Conservation (phyloP, 148 eudicot genomes). For the Oxyria digyna region DNA sequence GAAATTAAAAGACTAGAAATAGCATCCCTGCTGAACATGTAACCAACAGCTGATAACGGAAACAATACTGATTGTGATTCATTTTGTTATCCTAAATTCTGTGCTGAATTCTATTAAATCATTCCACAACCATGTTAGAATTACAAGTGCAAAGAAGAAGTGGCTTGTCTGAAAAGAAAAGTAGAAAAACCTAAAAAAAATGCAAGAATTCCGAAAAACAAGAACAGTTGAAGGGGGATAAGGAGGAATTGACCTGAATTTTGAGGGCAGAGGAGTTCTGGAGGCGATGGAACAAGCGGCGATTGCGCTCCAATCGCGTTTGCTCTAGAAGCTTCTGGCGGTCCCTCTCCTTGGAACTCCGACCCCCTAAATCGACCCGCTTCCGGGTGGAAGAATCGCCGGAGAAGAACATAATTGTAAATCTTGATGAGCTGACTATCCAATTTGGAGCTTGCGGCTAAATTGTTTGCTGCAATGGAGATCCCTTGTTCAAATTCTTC, state of each 20-base stretch:
- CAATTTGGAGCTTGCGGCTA: not conserved
- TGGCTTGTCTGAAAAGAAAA: no score
- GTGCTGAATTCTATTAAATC: not conserved
- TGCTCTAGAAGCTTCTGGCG: conserved; percentile 87
- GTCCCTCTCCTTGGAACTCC: conserved; percentile 89
- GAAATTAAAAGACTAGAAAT: not conserved
- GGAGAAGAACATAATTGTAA: conserved; percentile 51
- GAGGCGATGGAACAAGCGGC: conserved; percentile 40
- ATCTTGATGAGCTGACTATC: not conserved
- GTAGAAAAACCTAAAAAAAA: not conserved
- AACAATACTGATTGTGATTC: not conserved
- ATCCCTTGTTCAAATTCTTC: not conserved
- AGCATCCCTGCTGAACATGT: not conserved
- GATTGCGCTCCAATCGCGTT: conserved; percentile 64
- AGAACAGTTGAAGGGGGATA: not conserved
- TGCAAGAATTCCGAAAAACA: not conserved
- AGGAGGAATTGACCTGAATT: conserved; percentile 53
- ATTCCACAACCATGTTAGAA: not conserved
- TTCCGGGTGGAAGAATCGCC: conserved; percentile 80
- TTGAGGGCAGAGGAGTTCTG: conserved; percentile 72
- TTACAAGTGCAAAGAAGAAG: not conserved
- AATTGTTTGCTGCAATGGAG: not conserved
- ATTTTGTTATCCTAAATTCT: not conserved
- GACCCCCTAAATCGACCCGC: conserved; percentile 94
- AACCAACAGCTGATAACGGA: not conserved